Evolutionary conservation across 2,329 filamentous ascomycete species (phyloP).

Genomic region (Phialemoniopsis sp.): DNA sequence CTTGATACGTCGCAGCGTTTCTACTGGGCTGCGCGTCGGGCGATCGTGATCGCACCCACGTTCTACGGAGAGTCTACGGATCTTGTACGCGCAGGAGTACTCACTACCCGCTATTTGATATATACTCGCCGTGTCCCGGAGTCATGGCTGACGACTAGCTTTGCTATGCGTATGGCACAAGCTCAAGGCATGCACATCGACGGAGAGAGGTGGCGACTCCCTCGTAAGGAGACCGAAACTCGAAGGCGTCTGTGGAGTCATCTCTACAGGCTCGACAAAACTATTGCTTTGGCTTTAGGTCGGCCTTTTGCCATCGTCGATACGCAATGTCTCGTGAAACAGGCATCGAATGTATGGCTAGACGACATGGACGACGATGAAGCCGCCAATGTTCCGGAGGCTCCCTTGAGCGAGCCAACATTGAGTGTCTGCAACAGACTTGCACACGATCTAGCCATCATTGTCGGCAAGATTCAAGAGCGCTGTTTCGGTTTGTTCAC

Average conservation of each 20-base stretch:
- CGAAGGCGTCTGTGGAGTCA: conserved; percentile 32
- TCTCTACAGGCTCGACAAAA: conserved; percentile 31
- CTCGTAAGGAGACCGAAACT: conserved; percentile 28
- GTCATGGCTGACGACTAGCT: conserved; percentile 34
- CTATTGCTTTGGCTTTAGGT: conserved; percentile 32
- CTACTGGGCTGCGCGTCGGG: conserved; percentile 31
- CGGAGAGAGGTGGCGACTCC: conserved; percentile 30
- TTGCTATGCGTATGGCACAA: conserved; percentile 36
- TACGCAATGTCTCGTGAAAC: conserved; percentile 29
- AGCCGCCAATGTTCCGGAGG: conserved; percentile 10
- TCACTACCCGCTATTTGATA: conserved; percentile 33
- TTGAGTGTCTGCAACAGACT: conserved; percentile 23
- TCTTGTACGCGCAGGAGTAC: conserved; percentile 30
- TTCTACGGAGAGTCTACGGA: conserved; percentile 35
- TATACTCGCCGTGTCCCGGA: conserved; percentile 30
- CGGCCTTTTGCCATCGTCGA: conserved; percentile 32
- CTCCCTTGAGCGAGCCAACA: conserved; percentile 24
- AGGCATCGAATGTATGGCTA: conserved; percentile 30
- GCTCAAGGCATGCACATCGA: conserved; percentile 38
- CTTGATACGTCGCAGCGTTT: conserved; percentile 33
- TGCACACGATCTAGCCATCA: conserved; percentile 24
- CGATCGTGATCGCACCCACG: conserved; percentile 34
- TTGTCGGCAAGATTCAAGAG: conserved; percentile 33
- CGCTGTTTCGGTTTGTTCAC: conserved; percentile 28
- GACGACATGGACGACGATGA: conserved; percentile 26